These are phyloP conservation scores for Aspergillus sergii DNA, from an alignment of 2,329 filamentous ascomycete species.

Conservation along the genomic window DNA sequence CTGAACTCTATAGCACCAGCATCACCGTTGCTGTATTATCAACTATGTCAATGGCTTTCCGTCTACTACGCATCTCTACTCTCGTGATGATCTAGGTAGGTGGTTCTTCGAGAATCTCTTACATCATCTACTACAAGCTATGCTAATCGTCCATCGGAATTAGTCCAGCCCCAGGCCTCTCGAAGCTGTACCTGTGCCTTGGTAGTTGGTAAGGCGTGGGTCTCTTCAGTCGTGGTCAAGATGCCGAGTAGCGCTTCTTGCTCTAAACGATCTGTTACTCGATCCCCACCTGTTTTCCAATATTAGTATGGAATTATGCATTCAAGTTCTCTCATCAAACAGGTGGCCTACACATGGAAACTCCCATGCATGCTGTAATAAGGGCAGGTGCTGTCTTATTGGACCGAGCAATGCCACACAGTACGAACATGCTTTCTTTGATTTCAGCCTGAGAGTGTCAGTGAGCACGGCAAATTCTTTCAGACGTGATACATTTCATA, in stretches of 20 bases:
- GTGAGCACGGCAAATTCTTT: background rate
- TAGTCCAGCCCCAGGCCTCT: conserved; percentile 11
- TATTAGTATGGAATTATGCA: background rate
- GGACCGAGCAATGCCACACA: conserved; percentile 15
- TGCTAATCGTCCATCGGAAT: background rate
- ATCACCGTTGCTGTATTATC: background rate
- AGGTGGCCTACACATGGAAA: conserved; percentile 13
- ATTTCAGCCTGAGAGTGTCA: conserved; percentile 6
- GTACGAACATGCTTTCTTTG: conserved; percentile 10
- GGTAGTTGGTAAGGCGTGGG: conserved; percentile 11
- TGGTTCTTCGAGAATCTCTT: background rate
- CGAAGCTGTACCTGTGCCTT: conserved; percentile 10
- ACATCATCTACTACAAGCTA: background rate
- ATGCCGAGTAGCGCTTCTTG: conserved; percentile 14
- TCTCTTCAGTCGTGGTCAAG: conserved; percentile 10
- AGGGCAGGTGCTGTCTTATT: conserved; percentile 14
- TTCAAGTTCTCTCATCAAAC: background rate
- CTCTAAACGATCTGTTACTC: conserved; percentile 7
- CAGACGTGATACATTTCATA: background rate
- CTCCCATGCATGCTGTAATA: conserved; percentile 15
- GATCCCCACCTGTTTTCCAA: conserved; percentile 9
- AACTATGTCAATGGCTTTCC: background rate
- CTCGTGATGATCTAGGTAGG: background rate
- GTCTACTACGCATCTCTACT: background rate
- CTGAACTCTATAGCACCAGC: too few relatives aligned